phyloP scores from a whole-genome alignment of 768 basidiomycete genomes.

The Daedaleopsis sinensis region DNA sequence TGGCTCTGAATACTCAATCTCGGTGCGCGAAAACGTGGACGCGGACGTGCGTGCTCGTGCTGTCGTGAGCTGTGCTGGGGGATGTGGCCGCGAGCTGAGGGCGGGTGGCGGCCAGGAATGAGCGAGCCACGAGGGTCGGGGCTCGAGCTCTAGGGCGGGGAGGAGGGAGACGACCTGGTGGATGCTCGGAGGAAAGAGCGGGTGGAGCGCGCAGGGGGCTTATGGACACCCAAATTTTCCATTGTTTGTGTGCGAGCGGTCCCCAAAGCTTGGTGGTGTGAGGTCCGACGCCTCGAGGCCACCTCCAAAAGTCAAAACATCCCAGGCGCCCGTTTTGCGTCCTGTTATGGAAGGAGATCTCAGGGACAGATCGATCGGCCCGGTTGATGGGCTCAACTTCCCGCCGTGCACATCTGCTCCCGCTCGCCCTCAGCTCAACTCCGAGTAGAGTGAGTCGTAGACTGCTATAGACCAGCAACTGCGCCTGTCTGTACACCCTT shows the following conservation, averaged over 20 bases:
- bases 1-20: slow-evolving; percentile 6
- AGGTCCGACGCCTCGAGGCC: slow-evolving; percentile 20
- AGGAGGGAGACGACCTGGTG: slow-evolving; percentile 17
- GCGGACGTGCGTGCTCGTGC: slow-evolving; percentile 5
- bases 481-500: not conserved
- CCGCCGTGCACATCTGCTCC: not conserved
- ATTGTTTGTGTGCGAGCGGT: slow-evolving; percentile 22
- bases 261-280: slow-evolving; percentile 13
- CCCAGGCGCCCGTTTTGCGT: not conserved
- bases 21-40: slow-evolving; percentile 8
- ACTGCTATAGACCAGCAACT: not conserved
- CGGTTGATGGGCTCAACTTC: slow-evolving; percentile 2
- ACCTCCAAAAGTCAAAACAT: slow-evolving; percentile 2
- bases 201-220: not conserved
- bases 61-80: not conserved
- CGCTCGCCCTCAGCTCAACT: not conserved
- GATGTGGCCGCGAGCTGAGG: not conserved
- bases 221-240: slow-evolving; percentile 19
- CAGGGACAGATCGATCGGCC: slow-evolving; percentile 20
- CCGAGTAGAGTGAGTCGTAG: no score
- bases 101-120: not conserved
- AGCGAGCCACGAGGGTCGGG: slow-evolving; percentile 14
- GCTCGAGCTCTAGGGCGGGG: slow-evolving; percentile 1
- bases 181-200: slow-evolving; percentile 15
- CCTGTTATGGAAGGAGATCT: slow-evolving; percentile 4